phyloP scores from a whole-genome alignment of 305 asterid species.

The Fraxinus velutina region DNA sequence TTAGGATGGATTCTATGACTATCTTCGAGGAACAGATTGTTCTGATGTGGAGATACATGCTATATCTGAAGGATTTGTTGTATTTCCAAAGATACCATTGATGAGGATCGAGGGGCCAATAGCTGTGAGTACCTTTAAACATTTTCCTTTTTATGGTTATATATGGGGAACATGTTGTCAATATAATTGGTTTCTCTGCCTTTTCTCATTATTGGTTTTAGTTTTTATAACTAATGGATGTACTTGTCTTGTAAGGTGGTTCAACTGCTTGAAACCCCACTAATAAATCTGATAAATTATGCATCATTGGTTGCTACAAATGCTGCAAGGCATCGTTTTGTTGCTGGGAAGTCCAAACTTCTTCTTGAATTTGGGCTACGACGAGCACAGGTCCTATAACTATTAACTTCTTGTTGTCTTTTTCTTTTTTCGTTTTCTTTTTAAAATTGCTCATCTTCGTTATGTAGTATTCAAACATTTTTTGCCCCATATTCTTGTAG shows the following conservation, averaged over 20 bases:
- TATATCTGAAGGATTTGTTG: slow-evolving; percentile 86
- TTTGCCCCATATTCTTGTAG: slow-evolving; percentile 39
- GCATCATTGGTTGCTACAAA: slow-evolving; percentile 95
- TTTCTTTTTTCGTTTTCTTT: slow-evolving; percentile 10
- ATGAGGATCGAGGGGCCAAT: slow-evolving; percentile 96
- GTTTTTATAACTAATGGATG: slow-evolving; percentile 14
- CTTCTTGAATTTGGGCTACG: slow-evolving; percentile 96
- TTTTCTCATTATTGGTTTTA: slow-evolving; percentile 13
- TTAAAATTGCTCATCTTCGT: slow-evolving; percentile 17
- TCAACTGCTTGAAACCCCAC: slow-evolving; percentile 94
- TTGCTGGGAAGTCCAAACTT: slow-evolving; percentile 89
- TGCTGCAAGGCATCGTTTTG: slow-evolving; percentile 98
- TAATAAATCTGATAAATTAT: slow-evolving; percentile 81
- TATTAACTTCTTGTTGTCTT: slow-evolving; percentile 5
- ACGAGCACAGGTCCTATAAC: slow-evolving; percentile 70
- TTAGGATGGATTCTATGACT: slow-evolving; percentile 78
- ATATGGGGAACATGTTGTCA: background rate
- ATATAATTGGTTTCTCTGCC: background rate
- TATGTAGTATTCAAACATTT: slow-evolving; percentile 14
- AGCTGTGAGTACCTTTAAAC: slow-evolving; percentile 64
- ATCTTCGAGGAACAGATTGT: slow-evolving; percentile 79
- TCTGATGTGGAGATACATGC: slow-evolving; percentile 90
- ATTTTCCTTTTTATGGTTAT: background rate
- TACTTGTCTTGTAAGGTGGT: slow-evolving; percentile 62
- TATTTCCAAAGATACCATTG: slow-evolving; percentile 92